Conservation (phyloP, 2,329 filamentous ascomycete species). For the Fusarium sp. region DNA sequence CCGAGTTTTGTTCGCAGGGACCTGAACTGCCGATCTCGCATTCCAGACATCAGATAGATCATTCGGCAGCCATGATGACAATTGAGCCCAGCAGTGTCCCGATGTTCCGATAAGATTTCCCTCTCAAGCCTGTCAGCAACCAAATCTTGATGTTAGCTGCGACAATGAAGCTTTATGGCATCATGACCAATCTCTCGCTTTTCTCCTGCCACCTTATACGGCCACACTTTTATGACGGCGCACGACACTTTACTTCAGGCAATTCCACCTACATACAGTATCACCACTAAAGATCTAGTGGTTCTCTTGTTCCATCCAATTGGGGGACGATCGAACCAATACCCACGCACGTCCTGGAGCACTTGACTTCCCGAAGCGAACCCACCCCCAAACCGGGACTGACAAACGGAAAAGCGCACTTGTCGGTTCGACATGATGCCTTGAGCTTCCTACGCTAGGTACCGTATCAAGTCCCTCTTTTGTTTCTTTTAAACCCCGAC, state of each 20-base stretch:
- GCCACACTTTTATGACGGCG: background rate
- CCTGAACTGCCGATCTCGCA: constrained; percentile 41
- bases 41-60: constrained; percentile 21
- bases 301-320: constrained; percentile 29
- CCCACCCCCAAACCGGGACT: constrained; percentile 45
- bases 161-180: background rate
- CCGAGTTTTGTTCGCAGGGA: constrained; percentile 14
- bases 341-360: constrained; percentile 37
- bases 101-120: background rate
- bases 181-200: background rate
- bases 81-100: constrained; percentile 16
- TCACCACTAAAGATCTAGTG: constrained; percentile 10
- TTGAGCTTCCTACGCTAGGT: constrained; percentile 26
- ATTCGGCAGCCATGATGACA: constrained; percentile 24
- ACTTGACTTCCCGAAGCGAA: constrained; percentile 46
- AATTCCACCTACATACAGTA: constrained; percentile 17
- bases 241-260: constrained; percentile 14
- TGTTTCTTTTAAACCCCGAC: constrained; percentile 32
- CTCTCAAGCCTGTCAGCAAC: background rate
- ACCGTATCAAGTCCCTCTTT: constrained; percentile 42
- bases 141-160: background rate
- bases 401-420: constrained; percentile 22
- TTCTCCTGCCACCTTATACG: background rate
- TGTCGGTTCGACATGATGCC: constrained; percentile 32
- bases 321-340: constrained; percentile 45